phyloP scores from a whole-genome alignment of 306 rosid species.

The Rosa chinensis region DNA sequence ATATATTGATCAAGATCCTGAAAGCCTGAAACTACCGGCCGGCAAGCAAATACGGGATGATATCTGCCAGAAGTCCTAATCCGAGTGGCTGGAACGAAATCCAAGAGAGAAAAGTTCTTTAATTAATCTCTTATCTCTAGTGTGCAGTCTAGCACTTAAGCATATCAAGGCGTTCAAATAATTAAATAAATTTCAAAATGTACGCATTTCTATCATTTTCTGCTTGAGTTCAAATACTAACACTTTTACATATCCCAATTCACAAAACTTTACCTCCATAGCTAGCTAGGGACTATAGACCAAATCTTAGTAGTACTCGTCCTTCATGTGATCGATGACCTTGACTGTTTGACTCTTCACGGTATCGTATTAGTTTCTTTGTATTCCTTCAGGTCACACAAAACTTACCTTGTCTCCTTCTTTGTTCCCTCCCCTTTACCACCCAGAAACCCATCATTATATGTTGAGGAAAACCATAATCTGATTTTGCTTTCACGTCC shows the following conservation, averaged over 20 bases:
- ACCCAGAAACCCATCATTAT: slow-evolving; percentile 5
- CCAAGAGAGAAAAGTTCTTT: too few relatives aligned
- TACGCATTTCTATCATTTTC: not conserved
- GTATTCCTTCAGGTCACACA: not conserved
- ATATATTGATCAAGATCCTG: not conserved
- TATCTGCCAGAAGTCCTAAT: too few relatives aligned
- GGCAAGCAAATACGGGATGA: not conserved
- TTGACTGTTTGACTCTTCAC: slow-evolving; percentile 3
- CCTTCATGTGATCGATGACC: not conserved
- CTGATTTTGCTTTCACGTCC: not conserved
- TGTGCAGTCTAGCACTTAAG: not conserved
- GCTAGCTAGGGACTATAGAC: not conserved
- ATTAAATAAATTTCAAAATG: not conserved
- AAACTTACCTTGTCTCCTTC: not conserved
- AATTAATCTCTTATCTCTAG: too few relatives aligned
- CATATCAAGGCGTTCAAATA: not conserved
- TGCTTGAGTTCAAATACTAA: too few relatives aligned
- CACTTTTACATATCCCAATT: not conserved
- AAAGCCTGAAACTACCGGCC: not conserved
- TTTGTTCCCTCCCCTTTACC: not conserved
- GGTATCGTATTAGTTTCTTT: not conserved
- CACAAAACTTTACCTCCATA: not conserved
- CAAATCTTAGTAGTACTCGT: not conserved
- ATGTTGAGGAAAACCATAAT: not conserved
- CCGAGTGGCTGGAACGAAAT: too few relatives aligned